Conservation (phyloP, 768 basidiomycete species). For the Agaricus sinodeliciosus region DNA sequence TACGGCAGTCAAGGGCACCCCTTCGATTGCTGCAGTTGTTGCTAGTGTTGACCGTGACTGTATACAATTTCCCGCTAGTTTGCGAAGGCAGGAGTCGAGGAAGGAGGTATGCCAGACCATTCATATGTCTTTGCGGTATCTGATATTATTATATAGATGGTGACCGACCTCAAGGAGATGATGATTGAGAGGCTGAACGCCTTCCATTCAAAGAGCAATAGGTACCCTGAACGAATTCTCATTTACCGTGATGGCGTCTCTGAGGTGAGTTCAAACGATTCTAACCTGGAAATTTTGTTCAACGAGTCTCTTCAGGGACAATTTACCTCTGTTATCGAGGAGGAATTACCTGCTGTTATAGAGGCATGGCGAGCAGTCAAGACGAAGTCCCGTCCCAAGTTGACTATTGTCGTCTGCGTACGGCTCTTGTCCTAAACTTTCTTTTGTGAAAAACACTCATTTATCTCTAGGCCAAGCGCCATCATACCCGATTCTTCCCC, state of each 20-base stretch:
- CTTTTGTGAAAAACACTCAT: slow-evolving; percentile 15
- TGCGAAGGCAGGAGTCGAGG: slow-evolving; percentile 65
- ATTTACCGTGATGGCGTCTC: slow-evolving; percentile 83
- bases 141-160: slow-evolving; percentile 49
- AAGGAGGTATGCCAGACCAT: slow-evolving; percentile 53
- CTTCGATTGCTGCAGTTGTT: slow-evolving; percentile 83
- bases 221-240: slow-evolving; percentile 58
- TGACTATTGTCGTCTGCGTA: slow-evolving; percentile 76
- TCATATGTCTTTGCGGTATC: neutral
- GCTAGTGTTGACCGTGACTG: slow-evolving; percentile 61
- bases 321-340: slow-evolving; percentile 51
- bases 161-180: slow-evolving; percentile 59
- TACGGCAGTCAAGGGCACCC: slow-evolving; percentile 66
- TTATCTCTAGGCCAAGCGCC: slow-evolving; percentile 34
- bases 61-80: slow-evolving; percentile 68
- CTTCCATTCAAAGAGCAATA: slow-evolving; percentile 40
- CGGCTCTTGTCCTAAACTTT: slow-evolving; percentile 24
- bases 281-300: neutral
- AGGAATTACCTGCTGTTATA: slow-evolving; percentile 62
- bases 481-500: slow-evolving; percentile 61
- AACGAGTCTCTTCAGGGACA: slow-evolving; percentile 52
- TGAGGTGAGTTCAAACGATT: slow-evolving; percentile 41
- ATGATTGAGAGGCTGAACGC: slow-evolving; percentile 55
- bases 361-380: slow-evolving; percentile 48
- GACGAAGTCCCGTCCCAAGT: slow-evolving; percentile 42